Evolutionary conservation across 2,329 filamentous ascomycete species (phyloP).

Genomic region (Botryosphaeria dothidea): DNA sequence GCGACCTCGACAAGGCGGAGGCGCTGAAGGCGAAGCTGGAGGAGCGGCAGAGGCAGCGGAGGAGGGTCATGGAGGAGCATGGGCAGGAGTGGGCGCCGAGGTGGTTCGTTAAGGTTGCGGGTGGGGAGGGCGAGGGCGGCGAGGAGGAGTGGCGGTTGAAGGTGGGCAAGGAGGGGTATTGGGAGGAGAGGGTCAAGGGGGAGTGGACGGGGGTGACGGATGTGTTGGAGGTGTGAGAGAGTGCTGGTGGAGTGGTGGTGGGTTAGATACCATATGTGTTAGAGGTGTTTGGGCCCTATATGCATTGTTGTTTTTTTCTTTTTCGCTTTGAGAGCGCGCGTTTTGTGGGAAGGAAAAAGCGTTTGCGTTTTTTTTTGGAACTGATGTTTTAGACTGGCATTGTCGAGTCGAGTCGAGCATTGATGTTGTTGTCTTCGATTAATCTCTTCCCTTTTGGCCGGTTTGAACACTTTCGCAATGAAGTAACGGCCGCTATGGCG

Average conservation of each 20-base stretch:
- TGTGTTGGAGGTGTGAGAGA: conserved; percentile 48
- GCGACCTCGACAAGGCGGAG: conserved; percentile 82
- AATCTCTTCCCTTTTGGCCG: no score
- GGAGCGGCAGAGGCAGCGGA: conserved; percentile 75
- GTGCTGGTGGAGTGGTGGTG: not conserved
- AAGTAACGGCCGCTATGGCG: no score
- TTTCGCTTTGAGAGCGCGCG: no score
- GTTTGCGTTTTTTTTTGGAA: no score
- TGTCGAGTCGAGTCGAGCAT: no score
- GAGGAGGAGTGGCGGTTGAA: conserved; percentile 64
- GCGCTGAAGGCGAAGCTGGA: conserved; percentile 79
- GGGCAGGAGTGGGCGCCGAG: conserved; percentile 72
- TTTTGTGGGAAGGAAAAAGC: no score
- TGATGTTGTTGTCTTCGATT: no score
- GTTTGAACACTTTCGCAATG: no score
- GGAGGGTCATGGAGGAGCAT: conserved; percentile 72
- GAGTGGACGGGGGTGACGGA: conserved; percentile 63
- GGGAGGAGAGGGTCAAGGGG: conserved; percentile 76
- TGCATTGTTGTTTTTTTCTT: no score
- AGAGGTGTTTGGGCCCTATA: no score
- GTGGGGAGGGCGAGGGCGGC: conserved; percentile 33
- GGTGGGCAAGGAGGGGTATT: conserved; percentile 84
- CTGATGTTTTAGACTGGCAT: no score
- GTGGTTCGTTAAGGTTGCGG: conserved; percentile 76
- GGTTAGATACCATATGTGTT: no score